Evolutionary conservation across 495 filamentous ascomycete species (phyloP), one percentile per base, ranked within the genome.

Genomic region (Hypomontagnella submonticulosa): DNA sequence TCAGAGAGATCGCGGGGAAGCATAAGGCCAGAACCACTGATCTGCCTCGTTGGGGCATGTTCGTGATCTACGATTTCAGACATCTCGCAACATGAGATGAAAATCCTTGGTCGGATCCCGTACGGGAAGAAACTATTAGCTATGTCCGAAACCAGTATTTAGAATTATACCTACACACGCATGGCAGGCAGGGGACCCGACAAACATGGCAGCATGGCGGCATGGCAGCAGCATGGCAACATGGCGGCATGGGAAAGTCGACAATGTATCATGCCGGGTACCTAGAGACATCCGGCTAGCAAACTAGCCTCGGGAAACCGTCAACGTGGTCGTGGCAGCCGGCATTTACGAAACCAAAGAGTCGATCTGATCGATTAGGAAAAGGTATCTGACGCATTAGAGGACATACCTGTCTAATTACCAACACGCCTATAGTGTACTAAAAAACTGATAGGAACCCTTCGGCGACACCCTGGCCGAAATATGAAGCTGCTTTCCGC

Each of bases 401-500:
- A 40, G 42, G 19, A 36, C 19, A 11, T 50, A 11, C 44, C 38
- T 44, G 15, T 47, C 54, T 23, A 49, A 52, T 67, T 52, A 41
- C 32, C 47, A 56, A 32, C 51, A 51, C 10, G 23, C 23, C 23
- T 27, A 38, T 40, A 44, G 19, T 46, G 40, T 60, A 46, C 44
- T 51, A 48, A 54, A n/a, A 61, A 62, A 54, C 47, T 53, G 47
- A 59, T 41, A 53, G 53, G 40, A 55, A 30, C 33, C 38, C 40
- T 43, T 64, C 66, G 66, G 60, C 60, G 60, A 61, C 56, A 64
- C 43, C 50, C 50, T 69, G 57, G 50, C 60, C 66, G 60, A 63
- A 64, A 27, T 36, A 56, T 56, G 60, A 68, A 59, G 60, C 44
- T 64, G 32, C 50, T 56, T 56, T 57, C 60, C 50, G 32, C n/a